Base-by-base conservation (phyloP, 441 rosid species). In the Adansonia madagascariensis region DNA sequence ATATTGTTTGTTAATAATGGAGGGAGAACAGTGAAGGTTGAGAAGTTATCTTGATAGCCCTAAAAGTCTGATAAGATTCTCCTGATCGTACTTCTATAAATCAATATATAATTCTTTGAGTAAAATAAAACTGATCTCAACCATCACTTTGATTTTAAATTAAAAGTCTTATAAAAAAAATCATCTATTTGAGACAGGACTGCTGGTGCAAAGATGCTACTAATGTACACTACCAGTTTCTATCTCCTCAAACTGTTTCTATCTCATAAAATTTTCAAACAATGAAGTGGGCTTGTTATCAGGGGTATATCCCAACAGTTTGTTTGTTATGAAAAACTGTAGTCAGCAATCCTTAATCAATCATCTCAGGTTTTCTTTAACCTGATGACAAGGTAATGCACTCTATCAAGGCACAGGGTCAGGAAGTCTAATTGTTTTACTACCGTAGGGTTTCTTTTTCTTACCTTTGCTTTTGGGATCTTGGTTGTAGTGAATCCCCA, bases 401-500 rank as follows among this genome's bases (percentile, higher is more conserved):
- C 31, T 63, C 68, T 53, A 31, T 53, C 6, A 17, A 52, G 49
- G 27, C 24, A 35, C 17, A 4, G 8, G 22, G 31, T 39, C 75
- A n/a, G 55, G 11, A 14, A 9, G 62, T 53, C 49, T 35, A 17
- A 24, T 49, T 69, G 27, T 71, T 71, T 71, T 17, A 41, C 27
- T 1, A 3, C 3, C 31, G n/a, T 43, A 31, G 0, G 5, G 55
- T 35, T 44, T 65, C 41, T 43, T 66, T 61, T 57, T 8, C 71
- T 10, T 50, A 15, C 65, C 67, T 77, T 60, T 69, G 66, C 69
- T 74, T 68, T 60, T 56, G 69, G 77, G 56, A 53, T 78, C 69
- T 82, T 72, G 84, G 57, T 82, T 87, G 86, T 91, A 97, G 99
- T 86, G 99, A 96, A 89, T 92, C 98, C 73, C 98, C 98, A 27